Base-by-base conservation (phyloP, 1,139 yeast species). In the Pichia sp. region DNA sequence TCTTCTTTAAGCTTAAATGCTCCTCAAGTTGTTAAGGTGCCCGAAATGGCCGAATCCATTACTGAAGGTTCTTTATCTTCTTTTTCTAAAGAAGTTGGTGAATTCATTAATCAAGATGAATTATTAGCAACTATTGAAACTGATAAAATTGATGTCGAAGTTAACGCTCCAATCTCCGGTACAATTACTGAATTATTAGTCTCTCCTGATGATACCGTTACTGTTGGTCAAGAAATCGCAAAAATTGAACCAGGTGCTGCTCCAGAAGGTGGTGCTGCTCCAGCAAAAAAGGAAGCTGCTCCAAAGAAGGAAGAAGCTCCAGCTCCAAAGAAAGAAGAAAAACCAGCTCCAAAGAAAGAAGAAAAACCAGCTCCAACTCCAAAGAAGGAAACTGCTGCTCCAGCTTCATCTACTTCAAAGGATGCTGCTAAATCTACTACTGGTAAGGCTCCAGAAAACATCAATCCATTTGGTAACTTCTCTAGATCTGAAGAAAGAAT, bases 21-120 rank as follows among this genome's bases (percentile, higher is more conserved):
- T 13, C 42, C 47, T 9, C 57, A 58, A 35, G 50, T 56, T 42
- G 95, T 91, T 45, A 86, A 88, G 65, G 98, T 91, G 29, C 99
- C 99, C 40, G 95, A 87, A 53, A 88, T 91, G 96, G 98, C 98
- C 38, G 99, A 91, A 68, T 89, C 97, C 41, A 83, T 91, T 61
- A 87, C 96, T 38, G 99, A 91, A 66, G 99, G 99, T 64, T 87
- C 97, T 38, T 74, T 91, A 54, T 72, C 87, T 50, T 81, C 87
- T 42, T 88, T 78, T 66, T 74, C 78, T 54, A 81, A 80, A 63
- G 69, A 77, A 53, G 86, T 88, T 48, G 99, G 99, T 52, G 97
- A 91, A 51, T 88, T 68, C 57, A 94, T 93, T 44, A 77, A 74
- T 45, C 79, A 71, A 54, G 98, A 91, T 64, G 98, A 91, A 67